Evolutionary conservation across 352 stramenopile species (phyloP), one percentile per base, ranked within the genome.

Genomic region (Thraustochytrium striatum): DNA sequence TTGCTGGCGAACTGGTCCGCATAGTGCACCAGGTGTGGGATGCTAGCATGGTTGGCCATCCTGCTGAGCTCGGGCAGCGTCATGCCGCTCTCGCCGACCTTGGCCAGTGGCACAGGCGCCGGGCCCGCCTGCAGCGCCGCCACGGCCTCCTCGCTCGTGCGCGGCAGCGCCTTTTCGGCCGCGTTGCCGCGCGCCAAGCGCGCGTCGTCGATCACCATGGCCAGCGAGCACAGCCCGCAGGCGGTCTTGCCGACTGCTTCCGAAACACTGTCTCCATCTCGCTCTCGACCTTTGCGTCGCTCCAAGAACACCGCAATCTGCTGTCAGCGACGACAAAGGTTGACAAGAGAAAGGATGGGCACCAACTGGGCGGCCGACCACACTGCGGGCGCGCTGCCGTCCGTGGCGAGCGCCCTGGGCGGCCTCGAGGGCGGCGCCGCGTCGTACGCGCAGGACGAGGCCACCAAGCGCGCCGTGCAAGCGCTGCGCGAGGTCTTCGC

Each of bases 191-290:
- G 8, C 32, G 38, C 41, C 62, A 57, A 43, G 39, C 41, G 38
- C 44, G 62, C 32, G 35, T 28, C 62, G 44, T 73, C 62, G 9
- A 73, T 36, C 19, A 73, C 47, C n/a, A 73, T 32, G 2, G 62
- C 62, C n/a, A 73, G 62, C 3, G 62, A 73, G 11, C 32, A 28
- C 9, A 73, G 41, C 13, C 62, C 62, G 44, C 62, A 73, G n/a
- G 41, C 62, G 9, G 41, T 57, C 32, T 57, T 25, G 25, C 47
- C 47, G 13, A 62, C 44, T 73, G 62, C 41, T 73, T 73, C 32
- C 62, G 62, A 28, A 73, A 73, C 13, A 32, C 33, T 25, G 32
- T 57, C 62, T 73, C 62, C 13, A 73, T 28, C 8, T 33, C 21
- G 58, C 52, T 59, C 52, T 59, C 33, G 52, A n/a, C n/a, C n/a